These are phyloP conservation scores for Wickerhamomyces subpelliculosus DNA, from an alignment of 805 yeast genomes.

Conservation along the genomic window DNA sequence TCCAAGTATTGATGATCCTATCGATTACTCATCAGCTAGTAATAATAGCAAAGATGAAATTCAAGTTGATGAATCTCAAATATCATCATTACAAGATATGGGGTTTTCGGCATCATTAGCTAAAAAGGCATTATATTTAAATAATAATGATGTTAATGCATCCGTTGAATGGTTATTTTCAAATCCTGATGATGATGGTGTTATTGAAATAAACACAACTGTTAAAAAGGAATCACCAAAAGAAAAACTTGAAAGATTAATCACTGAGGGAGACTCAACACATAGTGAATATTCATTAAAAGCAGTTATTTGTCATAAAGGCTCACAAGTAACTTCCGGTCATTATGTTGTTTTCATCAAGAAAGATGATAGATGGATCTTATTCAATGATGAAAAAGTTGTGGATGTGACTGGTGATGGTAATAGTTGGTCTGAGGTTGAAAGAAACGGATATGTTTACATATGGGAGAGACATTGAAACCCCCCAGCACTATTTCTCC, in stretches of 20 bases:
- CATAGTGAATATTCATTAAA: constrained; percentile 42
- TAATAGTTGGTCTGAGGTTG: constrained; percentile 25
- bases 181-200: constrained; percentile 75
- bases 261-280: constrained; percentile 12
- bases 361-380: constrained; percentile 51
- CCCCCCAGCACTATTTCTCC: too few species aligned
- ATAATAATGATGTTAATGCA: constrained; percentile 54
- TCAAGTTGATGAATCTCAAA: constrained; percentile 30
- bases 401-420: constrained; percentile 41
- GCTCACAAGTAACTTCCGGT: constrained; percentile 80
- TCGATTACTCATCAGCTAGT: constrained; percentile 7
- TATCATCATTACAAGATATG: constrained; percentile 56
- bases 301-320: constrained; percentile 79
- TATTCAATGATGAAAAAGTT: constrained; percentile 84
- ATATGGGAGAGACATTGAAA: constrained; percentile 19
- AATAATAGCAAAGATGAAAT: constrained; percentile 3
- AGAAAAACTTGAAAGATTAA: constrained; percentile 5
- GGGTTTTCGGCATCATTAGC: constrained; percentile 67
- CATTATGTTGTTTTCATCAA: constrained; percentile 76
- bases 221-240: constrained; percentile 7
- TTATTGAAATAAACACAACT: constrained; percentile 25
- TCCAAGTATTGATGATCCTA: constrained; percentile 54
- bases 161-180: constrained; percentile 90
- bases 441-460: constrained; percentile 41
- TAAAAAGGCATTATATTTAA: constrained; percentile 62